Base-by-base conservation (phyloP, 805 yeast species). In the Candida xiaguanensis region DNA sequence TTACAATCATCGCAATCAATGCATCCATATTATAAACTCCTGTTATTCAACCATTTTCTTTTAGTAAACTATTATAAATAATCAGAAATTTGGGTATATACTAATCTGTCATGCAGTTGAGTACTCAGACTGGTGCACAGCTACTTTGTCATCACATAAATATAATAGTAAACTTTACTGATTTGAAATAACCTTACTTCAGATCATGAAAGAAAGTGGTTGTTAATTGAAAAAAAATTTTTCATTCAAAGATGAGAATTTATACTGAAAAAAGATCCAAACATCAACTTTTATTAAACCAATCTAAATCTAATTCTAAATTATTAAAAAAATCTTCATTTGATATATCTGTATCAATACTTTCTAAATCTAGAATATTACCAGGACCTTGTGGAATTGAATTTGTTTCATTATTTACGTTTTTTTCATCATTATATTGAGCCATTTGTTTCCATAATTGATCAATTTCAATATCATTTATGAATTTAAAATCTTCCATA, bases 121-220 rank as follows among this genome's bases (percentile, higher is more conserved):
- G 70, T 66, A 63, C 67, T 68, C 74, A 66, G 74, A 67, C 72
- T 68, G 74, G 74, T 68, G 74, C 74, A 68, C 74, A 68, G 74
- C 74, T 28, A 68, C 61, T 56, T 63, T 64, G 71, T 68, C 72
- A 51, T 68, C 74, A 63, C 57, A 18, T 31, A 18, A 8, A 7
- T 28, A 28, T 28, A 28, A 28, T 28, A 7, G 18, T 14, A 19
- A 31, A 31, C 7, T n/a, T 31, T 31, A 31, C 4, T 18, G n/a
- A 18, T 19, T 31, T 18, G 17, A 13, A 31, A 31, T 31, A 28
- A 13, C 31, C 5, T 28, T 28, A 28, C 31, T 28, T 16, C 13
- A 16, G 13, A 28, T 15, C 31, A 14, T 19, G 8, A 19, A 31
- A 18, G 24, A 17, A 31, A 31, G 24, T 18, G 23, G 24, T 6